Base-by-base conservation (phyloP, 768 basidiomycete genomes). In the Cyathus striatus region DNA sequence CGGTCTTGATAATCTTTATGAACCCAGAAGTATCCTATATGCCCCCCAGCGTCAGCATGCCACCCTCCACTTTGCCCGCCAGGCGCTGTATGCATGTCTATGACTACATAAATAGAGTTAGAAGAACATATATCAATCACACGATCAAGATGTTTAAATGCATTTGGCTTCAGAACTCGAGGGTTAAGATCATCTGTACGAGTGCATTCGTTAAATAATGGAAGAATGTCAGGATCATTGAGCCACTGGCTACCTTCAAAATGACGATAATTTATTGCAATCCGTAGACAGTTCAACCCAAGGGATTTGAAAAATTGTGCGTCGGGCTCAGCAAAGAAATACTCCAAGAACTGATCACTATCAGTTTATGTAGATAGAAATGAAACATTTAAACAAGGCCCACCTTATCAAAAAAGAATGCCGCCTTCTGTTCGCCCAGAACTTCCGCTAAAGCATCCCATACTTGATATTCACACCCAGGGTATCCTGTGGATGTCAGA, bases 1-100 rank as follows among this genome's bases (percentile, higher is more conserved):
- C 87, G 76, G 57, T 90, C 85, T 57, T 90, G 88, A 67, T 87
- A 86, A 57, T 90, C 86, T 50, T 79, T 87, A 68, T 90, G 84
- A 18, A 69, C 71, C 85, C 86, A 91, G 68, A 90, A 82, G 52
- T 75, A 73, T 32, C 79, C 77, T 10, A 82, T 67, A 56, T 83
- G 83, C 2, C 73, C 73, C 1, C 83, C 84, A 4, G 72, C 68
- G 56, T 90, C 87, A n/a, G 73, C 72, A 59, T 91, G 90, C 89
- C 90, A 91, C 56, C 80, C 87, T 16, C 72, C 74, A 56, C 83
- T 83, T 58, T 86, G 84, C 0, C 84, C 83, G 26, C 83, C 83
- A 6, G 83, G 80, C 0, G 81, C 80, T 16, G 87, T 73, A 59
- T 92, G 90, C 44, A 91, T 69, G 54, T 91, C 90, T 49, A 91